Percentiles rank a stretch among this genome's conserved stretches.
Evolutionary conservation across 257 asterid species (phyloP).

Genomic region (Fraxinus cuspidata): DNA sequence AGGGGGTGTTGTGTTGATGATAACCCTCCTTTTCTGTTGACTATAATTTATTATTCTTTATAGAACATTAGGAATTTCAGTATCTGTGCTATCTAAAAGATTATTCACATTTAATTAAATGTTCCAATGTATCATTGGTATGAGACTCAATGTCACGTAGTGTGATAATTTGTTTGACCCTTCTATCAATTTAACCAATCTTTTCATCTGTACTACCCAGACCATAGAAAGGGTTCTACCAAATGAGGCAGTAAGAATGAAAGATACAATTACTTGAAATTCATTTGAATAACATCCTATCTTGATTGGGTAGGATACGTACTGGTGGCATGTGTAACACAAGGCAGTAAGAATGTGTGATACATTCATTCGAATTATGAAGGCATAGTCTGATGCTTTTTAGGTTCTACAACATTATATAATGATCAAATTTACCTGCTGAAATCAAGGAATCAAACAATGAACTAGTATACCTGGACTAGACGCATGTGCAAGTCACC

Average conservation of each 20-base stretch:
- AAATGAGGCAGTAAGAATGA: not conserved
- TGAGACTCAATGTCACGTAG: not conserved
- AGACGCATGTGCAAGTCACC: constrained; percentile 81
- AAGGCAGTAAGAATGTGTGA: not conserved
- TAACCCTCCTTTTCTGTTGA: no score
- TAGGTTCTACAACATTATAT: not conserved
- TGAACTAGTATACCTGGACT: constrained; percentile 57
- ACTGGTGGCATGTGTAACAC: not conserved
- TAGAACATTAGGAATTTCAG: no score
- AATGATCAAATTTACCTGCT: not conserved
- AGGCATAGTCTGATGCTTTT: not conserved
- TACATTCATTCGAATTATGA: not conserved
- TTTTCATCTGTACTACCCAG: not conserved
- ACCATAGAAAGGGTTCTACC: not conserved
- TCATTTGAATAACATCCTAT: not conserved
- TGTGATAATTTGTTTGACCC: not conserved
- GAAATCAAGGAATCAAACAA: not conserved
- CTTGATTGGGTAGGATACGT: not conserved
- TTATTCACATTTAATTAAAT: not conserved
- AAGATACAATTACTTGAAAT: constrained; percentile 1
- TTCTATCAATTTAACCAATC: not conserved
- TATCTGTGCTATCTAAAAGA: not conserved
- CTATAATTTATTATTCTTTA: no score
- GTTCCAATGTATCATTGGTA: not conserved
- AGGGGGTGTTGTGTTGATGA: not conserved